phyloP scores from a whole-genome alignment of 2,329 filamentous ascomycete species.

The Aspergillus awamori region DNA sequence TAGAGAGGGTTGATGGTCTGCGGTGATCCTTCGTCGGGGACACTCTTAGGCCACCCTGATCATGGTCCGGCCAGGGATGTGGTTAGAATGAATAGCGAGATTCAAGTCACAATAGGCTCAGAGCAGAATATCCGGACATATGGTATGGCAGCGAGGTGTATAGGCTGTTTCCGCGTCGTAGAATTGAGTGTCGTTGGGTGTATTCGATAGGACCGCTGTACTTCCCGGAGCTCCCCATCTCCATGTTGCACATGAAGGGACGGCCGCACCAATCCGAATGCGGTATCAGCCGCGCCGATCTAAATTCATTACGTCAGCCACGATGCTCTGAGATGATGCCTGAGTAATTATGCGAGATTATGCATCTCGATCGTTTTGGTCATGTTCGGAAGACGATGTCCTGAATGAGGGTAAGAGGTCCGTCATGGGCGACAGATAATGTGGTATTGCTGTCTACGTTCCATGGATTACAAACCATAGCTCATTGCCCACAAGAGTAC shows the following conservation, averaged over 20 bases:
- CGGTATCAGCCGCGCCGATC: not conserved
- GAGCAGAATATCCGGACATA: not conserved
- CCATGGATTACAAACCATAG: not conserved
- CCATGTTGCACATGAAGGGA: constrained; percentile 26
- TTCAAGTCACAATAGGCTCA: not conserved
- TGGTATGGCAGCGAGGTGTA: not conserved
- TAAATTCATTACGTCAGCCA: constrained; percentile 2
- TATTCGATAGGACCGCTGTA: constrained; percentile 6
- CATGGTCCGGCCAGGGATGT: constrained; percentile 16
- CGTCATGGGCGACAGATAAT: not conserved
- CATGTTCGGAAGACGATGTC: not conserved
- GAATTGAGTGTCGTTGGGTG: not conserved
- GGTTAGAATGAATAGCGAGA: not conserved
- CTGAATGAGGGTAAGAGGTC: not conserved
- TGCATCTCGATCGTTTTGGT: not conserved
- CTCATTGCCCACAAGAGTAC: not conserved
- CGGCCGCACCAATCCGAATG: constrained; percentile 19
- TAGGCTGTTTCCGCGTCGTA: constrained; percentile 1
- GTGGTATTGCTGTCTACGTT: not conserved
- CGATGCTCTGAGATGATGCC: not conserved
- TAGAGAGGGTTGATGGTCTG: constrained; percentile 11
- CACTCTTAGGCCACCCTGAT: constrained; percentile 19
- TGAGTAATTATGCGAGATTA: constrained; percentile 1
- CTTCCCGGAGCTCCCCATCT: constrained; percentile 18
- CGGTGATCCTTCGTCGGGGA: constrained; percentile 25